Percentiles rank a stretch among this genome's conserved stretches.
These are phyloP conservation scores for Alternaria dauci DNA, from an alignment of 2,329 filamentous ascomycete genomes.

Conservation along the genomic window DNA sequence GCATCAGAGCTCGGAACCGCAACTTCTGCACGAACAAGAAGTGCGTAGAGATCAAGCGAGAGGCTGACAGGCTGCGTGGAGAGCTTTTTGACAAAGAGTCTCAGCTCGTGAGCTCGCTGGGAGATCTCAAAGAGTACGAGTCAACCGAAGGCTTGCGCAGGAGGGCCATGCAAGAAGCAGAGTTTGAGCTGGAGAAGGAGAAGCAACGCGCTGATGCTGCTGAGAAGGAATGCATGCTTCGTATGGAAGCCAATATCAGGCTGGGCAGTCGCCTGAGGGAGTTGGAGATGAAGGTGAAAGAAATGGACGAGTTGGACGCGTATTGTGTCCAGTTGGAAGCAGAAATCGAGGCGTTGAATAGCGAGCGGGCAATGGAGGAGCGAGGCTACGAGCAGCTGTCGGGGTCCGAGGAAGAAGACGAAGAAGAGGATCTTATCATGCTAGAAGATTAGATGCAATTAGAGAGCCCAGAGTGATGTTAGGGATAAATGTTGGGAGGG, in stretches of 20 bases:
- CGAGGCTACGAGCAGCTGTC: background rate
- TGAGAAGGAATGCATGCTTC: background rate
- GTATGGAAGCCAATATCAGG: background rate
- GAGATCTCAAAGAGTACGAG: constrained; percentile 1
- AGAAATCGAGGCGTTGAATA: background rate
- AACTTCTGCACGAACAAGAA: background rate
- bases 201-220: constrained; percentile 5
- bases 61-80: background rate
- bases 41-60: constrained; percentile 1
- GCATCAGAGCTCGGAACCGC: background rate
- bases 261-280: background rate
- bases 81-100: constrained; percentile 3
- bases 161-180: background rate
- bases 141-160: background rate
- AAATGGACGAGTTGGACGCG: background rate
- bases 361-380: too few relatives aligned
- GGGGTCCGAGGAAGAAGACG: background rate
- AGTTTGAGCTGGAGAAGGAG: background rate
- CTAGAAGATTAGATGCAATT: background rate
- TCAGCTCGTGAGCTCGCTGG: background rate
- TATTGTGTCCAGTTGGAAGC: constrained; percentile 7
- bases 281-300: background rate
- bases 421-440: background rate
- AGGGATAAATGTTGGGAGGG: background rate
- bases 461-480: background rate